Base-by-base conservation (phyloP, 2,329 filamentous ascomycete species). In the Setomelanomma holmii region DNA sequence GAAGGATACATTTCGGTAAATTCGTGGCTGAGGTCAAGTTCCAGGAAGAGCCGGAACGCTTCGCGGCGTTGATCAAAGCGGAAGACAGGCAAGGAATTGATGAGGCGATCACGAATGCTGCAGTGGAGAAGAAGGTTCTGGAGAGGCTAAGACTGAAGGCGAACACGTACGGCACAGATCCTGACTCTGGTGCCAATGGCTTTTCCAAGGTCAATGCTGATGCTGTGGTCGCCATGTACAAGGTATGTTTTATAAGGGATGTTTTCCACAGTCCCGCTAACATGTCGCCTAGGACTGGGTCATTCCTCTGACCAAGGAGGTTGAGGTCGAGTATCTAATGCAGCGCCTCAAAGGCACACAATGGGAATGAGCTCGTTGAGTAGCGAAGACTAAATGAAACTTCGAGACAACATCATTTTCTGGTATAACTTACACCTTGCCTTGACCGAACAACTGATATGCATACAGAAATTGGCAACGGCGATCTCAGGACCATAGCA, bases 1-100 rank as follows among this genome's bases (percentile, higher is more conserved):
- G 93, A 36, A 83, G 95, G 49, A 95, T 99, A 64, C 95, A 99
- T 77, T 99, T 96, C 78, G 95, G 95, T 64, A 99, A 98, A 79
- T 98, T 98, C 69, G 95, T 99, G 7, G 95, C 95, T 38, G 95
- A 99, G 82, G 88, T 89, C 53, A 99, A 99, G 79, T 99, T 97
- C 77, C 84, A 85, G 65, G 88, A 89, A 40, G 90, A 98, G 63
- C 84, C 86, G 23, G 90, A 93, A 65, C 84, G 80, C 57, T 99
- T 93, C 73, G 93, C 90, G 5, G 81, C 81, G 57, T 76, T 98
- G 76, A 98, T 99, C 78, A 86, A 88, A 74, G 88, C 86, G 1
- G 86, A 82, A 56, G 93, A 99, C 75, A 82, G 89, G 5, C 80
- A 87, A 49, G 93, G 89, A 2, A 93, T 99, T 63, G 92, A 89